Percentiles rank a stretch among this genome's conserved stretches.
Evolutionary conservation across 192 early-diverging fungal species (phyloP).

Genomic region (Martensiomyces pterosporus): DNA sequence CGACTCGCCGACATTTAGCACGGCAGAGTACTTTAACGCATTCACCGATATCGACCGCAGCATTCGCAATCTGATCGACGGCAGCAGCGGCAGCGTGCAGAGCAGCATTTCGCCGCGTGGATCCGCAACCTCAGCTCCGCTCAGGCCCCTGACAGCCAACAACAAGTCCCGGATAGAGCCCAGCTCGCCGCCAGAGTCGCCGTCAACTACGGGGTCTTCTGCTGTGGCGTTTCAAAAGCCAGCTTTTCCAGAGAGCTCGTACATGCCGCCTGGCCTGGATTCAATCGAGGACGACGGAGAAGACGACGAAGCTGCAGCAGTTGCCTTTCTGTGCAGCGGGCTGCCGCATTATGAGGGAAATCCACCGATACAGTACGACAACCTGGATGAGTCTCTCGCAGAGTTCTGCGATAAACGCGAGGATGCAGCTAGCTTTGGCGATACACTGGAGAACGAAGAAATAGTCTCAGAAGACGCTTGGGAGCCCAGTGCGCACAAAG

Average conservation of each 20-base stretch:
- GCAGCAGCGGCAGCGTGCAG: neutral
- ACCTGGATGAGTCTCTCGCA: conserved; percentile 13
- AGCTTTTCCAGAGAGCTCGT: neutral
- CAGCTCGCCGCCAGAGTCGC: neutral
- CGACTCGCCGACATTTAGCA: conserved; percentile 7
- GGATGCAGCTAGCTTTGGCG: neutral
- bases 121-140: too few relatives aligned
- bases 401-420: neutral
- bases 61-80: conserved; percentile 31
- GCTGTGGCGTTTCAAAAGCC: neutral
- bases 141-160: too few relatives aligned
- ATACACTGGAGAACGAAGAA: conserved; percentile 13
- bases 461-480: conserved; percentile 13
- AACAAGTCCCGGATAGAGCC: conserved; percentile 1
- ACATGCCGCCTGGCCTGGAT: conserved; percentile 8
- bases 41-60: conserved; percentile 30
- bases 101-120: too few relatives aligned
- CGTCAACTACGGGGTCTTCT: neutral
- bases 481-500: neutral
- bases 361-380: conserved; percentile 22
- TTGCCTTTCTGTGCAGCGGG: conserved; percentile 40
- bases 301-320: conserved; percentile 31
- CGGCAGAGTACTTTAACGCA: conserved; percentile 30
- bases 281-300: conserved; percentile 3
- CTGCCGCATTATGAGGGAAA: conserved; percentile 45